Evolutionary conservation across 2,329 filamentous ascomycete species (phyloP).

Genomic region (Fusarium sp.): DNA sequence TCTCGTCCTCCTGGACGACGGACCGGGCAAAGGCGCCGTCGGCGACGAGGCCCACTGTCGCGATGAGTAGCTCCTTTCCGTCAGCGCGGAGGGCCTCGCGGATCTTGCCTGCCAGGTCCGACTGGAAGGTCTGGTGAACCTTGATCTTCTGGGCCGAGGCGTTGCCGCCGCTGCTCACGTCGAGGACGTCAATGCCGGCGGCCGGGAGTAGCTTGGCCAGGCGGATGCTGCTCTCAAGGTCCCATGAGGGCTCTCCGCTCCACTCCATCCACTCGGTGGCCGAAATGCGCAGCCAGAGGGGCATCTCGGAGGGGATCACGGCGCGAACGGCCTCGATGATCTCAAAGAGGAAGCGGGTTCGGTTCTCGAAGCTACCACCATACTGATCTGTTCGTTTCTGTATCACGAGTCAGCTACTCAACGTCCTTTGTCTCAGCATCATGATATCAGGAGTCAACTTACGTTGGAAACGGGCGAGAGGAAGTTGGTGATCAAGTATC

Average conservation of each 20-base stretch:
- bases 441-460: slow-evolving; percentile 30
- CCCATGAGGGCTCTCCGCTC: slow-evolving; percentile 68
- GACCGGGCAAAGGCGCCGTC: slow-evolving; percentile 74
- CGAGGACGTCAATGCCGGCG: slow-evolving; percentile 83
- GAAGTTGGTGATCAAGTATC: slow-evolving; percentile 76
- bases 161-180: slow-evolving; percentile 83
- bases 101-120: slow-evolving; percentile 77
- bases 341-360: slow-evolving; percentile 70
- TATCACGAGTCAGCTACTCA: slow-evolving; percentile 11
- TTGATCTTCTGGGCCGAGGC: slow-evolving; percentile 71
- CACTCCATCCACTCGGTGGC: slow-evolving; percentile 73
- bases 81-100: slow-evolving; percentile 71
- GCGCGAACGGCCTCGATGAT: slow-evolving; percentile 63
- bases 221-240: slow-evolving; percentile 66
- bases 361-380: slow-evolving; percentile 74
- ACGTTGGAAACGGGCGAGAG: slow-evolving; percentile 69
- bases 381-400: slow-evolving; percentile 72
- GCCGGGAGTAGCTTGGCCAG: slow-evolving; percentile 70
- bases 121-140: slow-evolving; percentile 76
- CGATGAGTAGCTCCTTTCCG: slow-evolving; percentile 70
- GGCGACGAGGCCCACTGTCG: slow-evolving; percentile 80
- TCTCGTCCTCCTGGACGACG: slow-evolving; percentile 61
- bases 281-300: slow-evolving; percentile 70
- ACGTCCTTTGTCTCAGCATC: neutral
- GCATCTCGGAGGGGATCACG: slow-evolving; percentile 65